Conservation (phyloP, 2,329 filamentous ascomycete species). For the Pseudocercospora crystallina region DNA sequence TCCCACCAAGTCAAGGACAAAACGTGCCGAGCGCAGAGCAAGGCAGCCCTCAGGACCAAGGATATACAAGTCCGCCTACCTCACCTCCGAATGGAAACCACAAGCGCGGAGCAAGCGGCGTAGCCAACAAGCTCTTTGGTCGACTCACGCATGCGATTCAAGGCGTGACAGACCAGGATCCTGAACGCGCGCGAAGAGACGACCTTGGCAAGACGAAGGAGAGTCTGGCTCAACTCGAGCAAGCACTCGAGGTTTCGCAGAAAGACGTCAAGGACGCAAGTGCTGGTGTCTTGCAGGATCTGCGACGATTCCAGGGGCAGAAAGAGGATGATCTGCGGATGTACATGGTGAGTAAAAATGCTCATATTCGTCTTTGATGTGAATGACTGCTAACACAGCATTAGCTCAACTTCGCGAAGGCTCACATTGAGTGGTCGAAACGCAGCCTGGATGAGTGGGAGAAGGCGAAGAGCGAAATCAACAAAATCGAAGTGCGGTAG, state of each 20-base stretch:
- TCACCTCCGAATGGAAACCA: constrained; percentile 47
- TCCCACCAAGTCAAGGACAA: constrained; percentile 68
- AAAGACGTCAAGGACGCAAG: constrained; percentile 94
- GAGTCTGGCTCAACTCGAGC: constrained; percentile 80
- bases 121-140: constrained; percentile 90
- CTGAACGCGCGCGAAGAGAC: constrained; percentile 86
- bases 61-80: constrained; percentile 26
- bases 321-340: constrained; percentile 92
- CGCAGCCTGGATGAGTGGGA: constrained; percentile 91
- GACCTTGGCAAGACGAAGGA: constrained; percentile 95
- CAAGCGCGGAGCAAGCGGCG: constrained; percentile 80
- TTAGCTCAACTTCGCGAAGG: constrained; percentile 86
- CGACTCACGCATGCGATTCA: constrained; percentile 93
- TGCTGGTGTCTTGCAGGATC: constrained; percentile 79
- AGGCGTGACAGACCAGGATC: constrained; percentile 93
- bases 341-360: constrained; percentile 76
- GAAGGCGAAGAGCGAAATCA: constrained; percentile 81
- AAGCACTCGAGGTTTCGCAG: constrained; percentile 83
- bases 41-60: constrained; percentile 56
- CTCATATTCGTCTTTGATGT: not conserved
- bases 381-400: constrained; percentile 2
- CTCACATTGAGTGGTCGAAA: constrained; percentile 90
- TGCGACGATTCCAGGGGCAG: constrained; percentile 89
- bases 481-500: constrained; percentile 68
- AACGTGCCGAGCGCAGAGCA: constrained; percentile 67